Conservation (phyloP, 2,329 filamentous ascomycete genomes). For the Phaeosphaeriaceae sp. region DNA sequence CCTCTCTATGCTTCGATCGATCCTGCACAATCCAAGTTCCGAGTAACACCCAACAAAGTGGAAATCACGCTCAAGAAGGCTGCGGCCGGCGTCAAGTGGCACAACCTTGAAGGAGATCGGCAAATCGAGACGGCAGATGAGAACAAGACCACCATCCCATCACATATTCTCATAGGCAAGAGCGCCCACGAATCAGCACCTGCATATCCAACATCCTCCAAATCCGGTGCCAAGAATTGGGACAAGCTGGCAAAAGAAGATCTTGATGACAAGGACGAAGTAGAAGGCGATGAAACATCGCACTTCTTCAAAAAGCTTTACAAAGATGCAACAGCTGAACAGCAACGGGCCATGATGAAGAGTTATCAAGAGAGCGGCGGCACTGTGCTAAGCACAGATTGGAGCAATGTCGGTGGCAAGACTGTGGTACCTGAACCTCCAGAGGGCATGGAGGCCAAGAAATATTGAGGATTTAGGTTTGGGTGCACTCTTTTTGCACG, state of each 20-base stretch:
- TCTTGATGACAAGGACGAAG: constrained; percentile 60
- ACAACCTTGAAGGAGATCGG: constrained; percentile 57
- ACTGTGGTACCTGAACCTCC: constrained; percentile 76
- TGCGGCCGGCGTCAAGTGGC: constrained; percentile 71
- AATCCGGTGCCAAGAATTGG: constrained; percentile 86
- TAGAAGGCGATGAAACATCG: constrained; percentile 70
- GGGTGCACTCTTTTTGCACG: not conserved
- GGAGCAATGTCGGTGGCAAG: constrained; percentile 77
- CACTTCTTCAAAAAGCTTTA: constrained; percentile 91
- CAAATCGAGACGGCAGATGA: constrained; percentile 14
- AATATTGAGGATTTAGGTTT: constrained; percentile 51
- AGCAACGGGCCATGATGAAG: constrained; percentile 95
- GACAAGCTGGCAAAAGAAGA: constrained; percentile 72
- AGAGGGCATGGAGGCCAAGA: constrained; percentile 78
- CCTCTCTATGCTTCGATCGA: constrained; percentile 73
- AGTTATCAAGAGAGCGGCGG: constrained; percentile 94
- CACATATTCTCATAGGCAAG: constrained; percentile 27
- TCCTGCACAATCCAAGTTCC: constrained; percentile 63
- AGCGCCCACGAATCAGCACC: constrained; percentile 52
- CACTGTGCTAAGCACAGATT: constrained; percentile 89
- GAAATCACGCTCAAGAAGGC: constrained; percentile 77
- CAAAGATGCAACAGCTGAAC: constrained; percentile 76
- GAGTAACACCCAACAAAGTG: constrained; percentile 77
- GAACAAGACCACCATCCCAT: constrained; percentile 20
- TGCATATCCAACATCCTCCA: constrained; percentile 85